Conservation (phyloP, 2,329 filamentous ascomycete species). For the Cadophora sp. region DNA sequence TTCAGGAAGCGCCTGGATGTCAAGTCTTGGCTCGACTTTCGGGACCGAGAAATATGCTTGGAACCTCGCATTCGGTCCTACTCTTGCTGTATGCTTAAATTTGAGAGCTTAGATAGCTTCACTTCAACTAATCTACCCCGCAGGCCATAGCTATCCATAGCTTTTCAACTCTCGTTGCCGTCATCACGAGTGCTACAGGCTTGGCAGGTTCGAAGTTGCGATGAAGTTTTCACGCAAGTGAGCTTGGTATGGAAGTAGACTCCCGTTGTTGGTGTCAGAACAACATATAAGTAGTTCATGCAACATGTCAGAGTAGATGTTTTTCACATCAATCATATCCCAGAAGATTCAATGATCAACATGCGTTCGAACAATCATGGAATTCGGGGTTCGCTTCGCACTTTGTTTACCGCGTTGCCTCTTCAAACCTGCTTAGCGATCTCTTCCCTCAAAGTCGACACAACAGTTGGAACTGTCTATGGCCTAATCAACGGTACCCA, state of each 20-base stretch:
- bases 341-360: neutral
- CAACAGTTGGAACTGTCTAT: constrained; percentile 27
- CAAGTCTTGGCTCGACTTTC: neutral
- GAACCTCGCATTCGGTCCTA: neutral
- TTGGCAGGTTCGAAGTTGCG: neutral
- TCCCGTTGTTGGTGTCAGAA: neutral
- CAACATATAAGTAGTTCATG: neutral
- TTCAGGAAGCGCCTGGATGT: neutral
- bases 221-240: neutral
- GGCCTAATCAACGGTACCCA: constrained; percentile 30
- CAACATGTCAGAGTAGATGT: neutral
- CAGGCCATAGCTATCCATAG: neutral
- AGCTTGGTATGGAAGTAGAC: neutral
- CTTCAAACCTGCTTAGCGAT: constrained; percentile 12
- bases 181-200: neutral
- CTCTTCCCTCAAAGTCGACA: constrained; percentile 26
- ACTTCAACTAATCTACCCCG: neutral
- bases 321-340: too few relatives aligned
- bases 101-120: constrained; percentile 1
- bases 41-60: constrained; percentile 3
- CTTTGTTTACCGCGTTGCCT: neutral
- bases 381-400: neutral
- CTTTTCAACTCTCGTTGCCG: neutral
- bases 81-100: neutral
- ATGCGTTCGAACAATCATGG: neutral